Evolutionary conservation across 2,329 filamentous ascomycete species (phyloP).

Genomic region (Paraconiothyrium brasiliense): DNA sequence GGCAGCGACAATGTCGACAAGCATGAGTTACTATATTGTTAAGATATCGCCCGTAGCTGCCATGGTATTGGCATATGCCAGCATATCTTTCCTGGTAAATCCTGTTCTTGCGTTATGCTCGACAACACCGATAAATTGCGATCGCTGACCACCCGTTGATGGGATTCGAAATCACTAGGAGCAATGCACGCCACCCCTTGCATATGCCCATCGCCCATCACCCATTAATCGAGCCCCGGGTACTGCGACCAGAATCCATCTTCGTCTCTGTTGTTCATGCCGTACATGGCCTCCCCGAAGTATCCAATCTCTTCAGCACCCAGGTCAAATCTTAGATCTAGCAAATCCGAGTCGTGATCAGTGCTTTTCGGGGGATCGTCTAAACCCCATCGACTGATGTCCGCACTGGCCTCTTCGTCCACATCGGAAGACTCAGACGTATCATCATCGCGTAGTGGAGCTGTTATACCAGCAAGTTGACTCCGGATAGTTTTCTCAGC

Average conservation of each 20-base stretch:
- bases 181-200: neutral
- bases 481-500: neutral
- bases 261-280: constrained; percentile 14
- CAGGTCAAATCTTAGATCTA: neutral
- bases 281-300: constrained; percentile 19
- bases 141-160: too few species aligned
- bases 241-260: constrained; percentile 20
- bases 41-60: too few species aligned
- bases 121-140: too few species aligned
- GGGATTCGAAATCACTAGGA: neutral
- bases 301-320: constrained; percentile 8
- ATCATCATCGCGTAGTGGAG: constrained; percentile 16
- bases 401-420: neutral
- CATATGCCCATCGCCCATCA: neutral
- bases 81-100: too few species aligned
- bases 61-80: too few species aligned
- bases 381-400: neutral
- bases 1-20: too few species aligned
- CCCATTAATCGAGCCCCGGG: constrained; percentile 4
- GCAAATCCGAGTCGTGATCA: neutral
- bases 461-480: constrained; percentile 25
- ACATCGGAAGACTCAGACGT: constrained; percentile 10
- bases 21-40: too few species aligned
- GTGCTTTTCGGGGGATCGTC: neutral
- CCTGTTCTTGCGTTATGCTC: too few species aligned